These are phyloP conservation scores for Cadophora luteo-olivacea DNA, from an alignment of 2,329 filamentous ascomycete genomes.

Conservation along the genomic window DNA sequence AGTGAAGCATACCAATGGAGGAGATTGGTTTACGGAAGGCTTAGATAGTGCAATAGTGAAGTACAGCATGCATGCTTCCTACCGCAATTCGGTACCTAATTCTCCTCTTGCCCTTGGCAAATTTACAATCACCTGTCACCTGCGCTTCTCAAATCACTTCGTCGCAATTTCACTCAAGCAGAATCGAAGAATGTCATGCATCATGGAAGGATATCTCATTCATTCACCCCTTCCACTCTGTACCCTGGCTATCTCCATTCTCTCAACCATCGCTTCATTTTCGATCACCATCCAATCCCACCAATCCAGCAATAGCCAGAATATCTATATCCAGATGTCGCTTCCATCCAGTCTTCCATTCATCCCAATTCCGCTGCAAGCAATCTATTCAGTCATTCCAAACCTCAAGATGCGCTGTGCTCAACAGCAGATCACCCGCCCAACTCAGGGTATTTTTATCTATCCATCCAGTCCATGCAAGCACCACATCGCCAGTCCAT, in stretches of 20 bases:
- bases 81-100: too few species aligned
- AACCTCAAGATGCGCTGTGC: not conserved
- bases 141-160: not conserved
- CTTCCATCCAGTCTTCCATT: not conserved
- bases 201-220: constrained; percentile 10
- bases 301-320: constrained; percentile 8
- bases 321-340: constrained; percentile 17
- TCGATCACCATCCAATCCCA: not conserved
- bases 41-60: too few species aligned
- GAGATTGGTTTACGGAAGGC: too few species aligned
- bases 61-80: too few species aligned
- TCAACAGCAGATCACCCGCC: not conserved
- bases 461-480: constrained; percentile 12
- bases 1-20: too few species aligned
- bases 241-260: not conserved
- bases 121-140: too few species aligned
- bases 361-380: not conserved
- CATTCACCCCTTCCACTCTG: not conserved
- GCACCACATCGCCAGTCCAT: not conserved
- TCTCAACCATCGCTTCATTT: not conserved
- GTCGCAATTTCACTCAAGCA: not conserved
- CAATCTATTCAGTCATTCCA: not conserved
- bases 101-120: too few species aligned
- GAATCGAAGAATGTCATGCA: too few species aligned
- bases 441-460: constrained; percentile 9